Evolutionary conservation across 2,329 filamentous ascomycete species (phyloP), one percentile per base, ranked within the genome.

Genomic region (Cladophialophora exuberans): DNA sequence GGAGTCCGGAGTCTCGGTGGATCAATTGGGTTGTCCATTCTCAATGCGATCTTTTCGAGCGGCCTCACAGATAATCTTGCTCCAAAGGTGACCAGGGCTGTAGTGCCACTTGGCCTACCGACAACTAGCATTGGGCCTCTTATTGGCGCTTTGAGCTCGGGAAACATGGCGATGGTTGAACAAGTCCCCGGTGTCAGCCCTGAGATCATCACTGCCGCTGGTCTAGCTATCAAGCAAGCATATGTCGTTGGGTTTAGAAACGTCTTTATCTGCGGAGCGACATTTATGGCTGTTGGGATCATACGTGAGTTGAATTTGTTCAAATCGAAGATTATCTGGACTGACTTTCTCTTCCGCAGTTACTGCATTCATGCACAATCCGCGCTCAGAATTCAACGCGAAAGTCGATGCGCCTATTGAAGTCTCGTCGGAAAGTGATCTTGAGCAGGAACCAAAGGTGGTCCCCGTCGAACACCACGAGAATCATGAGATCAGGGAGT

Each of bases 1-100:
- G 31, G 45, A 15, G 33, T 44, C 3, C 26, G 58, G 20, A 58
- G 55, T n/a, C 45, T 60, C 10, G 58, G 58, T 4, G 58, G 41
- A 17, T 55, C 54, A 3, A 47, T 56, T 17, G 50, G 49, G 22
- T 25, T 60, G n/a, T 44, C 52, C 4, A 57, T 60, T 18, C 33
- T 43, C 39, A 43, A 46, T 20, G 53, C 54, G 6, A 42, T 57
- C 13, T 57, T 57, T 35, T 22, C 30, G 6, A 20, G 23, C 23
- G 23, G 15, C 11, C 42, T 57, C 13, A 20, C 23, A 7, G 31
- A 15, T 7, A 52, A 53, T 33, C 54, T 57, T 10, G 42, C 26
- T 13, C 42, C 48, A 15, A 52, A 53, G 43, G 43, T 57, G 7
- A 23, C 43, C 25, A 18, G 31, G 31, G 54, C 54, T 9, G 49